Evolutionary conservation across 2,329 filamentous ascomycete genomes (phyloP), one percentile per base, ranked within the genome.

Genomic region (Claviceps humidiphila): DNA sequence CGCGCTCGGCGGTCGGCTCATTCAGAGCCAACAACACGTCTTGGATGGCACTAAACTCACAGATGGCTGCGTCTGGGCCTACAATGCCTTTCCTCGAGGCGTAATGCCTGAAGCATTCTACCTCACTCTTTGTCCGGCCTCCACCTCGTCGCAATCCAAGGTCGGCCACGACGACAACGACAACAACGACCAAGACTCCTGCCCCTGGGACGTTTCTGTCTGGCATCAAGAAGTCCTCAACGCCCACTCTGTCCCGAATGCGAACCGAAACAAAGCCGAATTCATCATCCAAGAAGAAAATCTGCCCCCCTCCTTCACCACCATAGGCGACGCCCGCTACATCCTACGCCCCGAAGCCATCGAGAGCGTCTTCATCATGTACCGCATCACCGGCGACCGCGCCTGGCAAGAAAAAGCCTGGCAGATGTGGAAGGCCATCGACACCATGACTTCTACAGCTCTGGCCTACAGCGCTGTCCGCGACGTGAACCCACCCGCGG

Each of bases 61-160:
- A 0, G 80, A 84, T 52, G 82, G 82, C 11, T 86, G 83, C 57
- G 80, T 82, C 4, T 86, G 82, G 83, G 81, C 81, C 9, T 86
- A 87, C 61, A 74, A 78, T 56, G 69, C 70, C 26, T 83, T 76
- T 38, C 66, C 72, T 0, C 74, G 73, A 1, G 82, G 82, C 16
- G 74, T 81, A 60, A 79, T 80, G 75, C 74, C 77, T 26, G 78
- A 81, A 59, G 61, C 68, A 0, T 73, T 75, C 55, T 58, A 63
- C 46, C 58, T 76, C 41, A 53, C 72, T 1, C 60, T 68, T 2
- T 79, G 76, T 57, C 41, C 58, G 4, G 11, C 57, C 26, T 2
- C 26, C 26, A 26, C 26, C 26, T 26, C 26, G 7, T 26, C 26
- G 7, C 7, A 26, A 2, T 26, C 26, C 26, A 26, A 26, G 26